Conservation (phyloP, 1,139 yeast genomes). For the Geotrichum cucujoidarum region DNA sequence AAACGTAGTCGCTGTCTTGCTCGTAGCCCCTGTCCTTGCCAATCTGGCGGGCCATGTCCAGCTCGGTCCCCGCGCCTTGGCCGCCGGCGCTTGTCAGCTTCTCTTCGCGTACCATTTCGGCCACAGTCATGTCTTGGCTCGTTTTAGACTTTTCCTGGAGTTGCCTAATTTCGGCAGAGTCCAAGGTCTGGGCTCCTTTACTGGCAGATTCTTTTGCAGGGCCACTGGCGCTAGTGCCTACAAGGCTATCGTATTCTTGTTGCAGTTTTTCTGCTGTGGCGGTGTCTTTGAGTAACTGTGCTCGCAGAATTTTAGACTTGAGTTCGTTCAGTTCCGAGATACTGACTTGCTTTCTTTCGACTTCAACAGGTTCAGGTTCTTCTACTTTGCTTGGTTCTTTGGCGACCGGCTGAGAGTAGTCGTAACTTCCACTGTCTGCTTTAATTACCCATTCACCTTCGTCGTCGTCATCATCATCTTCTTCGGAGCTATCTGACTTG, state of each 20-base stretch:
- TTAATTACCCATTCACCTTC: conserved; percentile 32
- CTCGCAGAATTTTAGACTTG: conserved; percentile 38
- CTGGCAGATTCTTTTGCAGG: not conserved
- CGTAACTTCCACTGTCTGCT: conserved; percentile 23
- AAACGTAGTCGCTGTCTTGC: conserved; percentile 41
- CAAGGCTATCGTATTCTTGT: conserved; percentile 27
- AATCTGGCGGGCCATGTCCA: conserved; percentile 35
- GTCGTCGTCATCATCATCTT: conserved; percentile 6
- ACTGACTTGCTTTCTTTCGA: not conserved
- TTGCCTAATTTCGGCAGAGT: conserved; percentile 18
- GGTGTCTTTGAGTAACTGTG: conserved; percentile 34
- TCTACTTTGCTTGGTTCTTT: not conserved
- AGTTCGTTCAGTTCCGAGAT: conserved; percentile 33
- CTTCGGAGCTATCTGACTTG: conserved; percentile 7
- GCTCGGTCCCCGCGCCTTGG: conserved; percentile 24
- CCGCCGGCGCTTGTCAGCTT: conserved; percentile 26
- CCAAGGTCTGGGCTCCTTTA: conserved; percentile 7
- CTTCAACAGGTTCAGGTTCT: not conserved
- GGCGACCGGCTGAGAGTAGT: not conserved
- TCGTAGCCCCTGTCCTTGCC: conserved; percentile 38
- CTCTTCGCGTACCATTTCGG: conserved; percentile 42
- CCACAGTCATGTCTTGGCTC: conserved; percentile 36
- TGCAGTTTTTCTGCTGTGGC: conserved; percentile 31
- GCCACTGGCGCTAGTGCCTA: not conserved
- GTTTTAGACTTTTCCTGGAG: conserved; percentile 1